A percentile compares a stretch with the other conserved stretches of the same genome.
Evolutionary conservation across 306 rosid species (phyloP).

Genomic region (Pyrus betulifolia): DNA sequence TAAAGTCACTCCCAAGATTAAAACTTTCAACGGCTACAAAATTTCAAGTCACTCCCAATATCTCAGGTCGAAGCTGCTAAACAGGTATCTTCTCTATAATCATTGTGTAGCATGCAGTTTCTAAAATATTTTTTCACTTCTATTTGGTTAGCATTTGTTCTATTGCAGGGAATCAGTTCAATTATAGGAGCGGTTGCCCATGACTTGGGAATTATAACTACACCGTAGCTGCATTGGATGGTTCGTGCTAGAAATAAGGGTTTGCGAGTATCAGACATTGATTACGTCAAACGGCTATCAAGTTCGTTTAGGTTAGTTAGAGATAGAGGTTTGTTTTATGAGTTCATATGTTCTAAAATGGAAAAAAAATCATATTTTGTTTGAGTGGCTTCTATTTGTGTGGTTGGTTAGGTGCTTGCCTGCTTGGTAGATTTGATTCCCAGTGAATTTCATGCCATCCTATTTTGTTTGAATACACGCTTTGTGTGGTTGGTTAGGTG

Average conservation of each 20-base stretch:
- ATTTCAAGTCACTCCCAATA: too few species aligned
- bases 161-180: slow-evolving; percentile 65
- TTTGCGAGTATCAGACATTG: slow-evolving; percentile 40
- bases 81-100: slow-evolving; percentile 28
- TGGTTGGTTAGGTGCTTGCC: not conserved
- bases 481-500: slow-evolving; percentile 56
- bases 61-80: slow-evolving; percentile 77
- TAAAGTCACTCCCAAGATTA: too few species aligned
- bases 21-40: too few species aligned
- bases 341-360: not conserved
- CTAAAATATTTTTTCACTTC: not conserved
- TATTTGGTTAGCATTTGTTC: not conserved
- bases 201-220: slow-evolving; percentile 78
- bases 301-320: slow-evolving; percentile 64
- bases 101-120: not conserved
- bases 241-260: slow-evolving; percentile 72
- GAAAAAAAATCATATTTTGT: not conserved
- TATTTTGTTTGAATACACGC: not conserved
- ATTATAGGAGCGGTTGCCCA: slow-evolving; percentile 54
- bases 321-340: not conserved
- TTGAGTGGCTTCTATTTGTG: not conserved
- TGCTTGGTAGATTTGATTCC: too few species aligned
- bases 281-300: slow-evolving; percentile 66
- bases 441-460: too few species aligned
- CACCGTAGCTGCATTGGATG: slow-evolving; percentile 93